Base-by-base conservation (phyloP, 176 grass and related monocot species). In the Saccharum officinarum region DNA sequence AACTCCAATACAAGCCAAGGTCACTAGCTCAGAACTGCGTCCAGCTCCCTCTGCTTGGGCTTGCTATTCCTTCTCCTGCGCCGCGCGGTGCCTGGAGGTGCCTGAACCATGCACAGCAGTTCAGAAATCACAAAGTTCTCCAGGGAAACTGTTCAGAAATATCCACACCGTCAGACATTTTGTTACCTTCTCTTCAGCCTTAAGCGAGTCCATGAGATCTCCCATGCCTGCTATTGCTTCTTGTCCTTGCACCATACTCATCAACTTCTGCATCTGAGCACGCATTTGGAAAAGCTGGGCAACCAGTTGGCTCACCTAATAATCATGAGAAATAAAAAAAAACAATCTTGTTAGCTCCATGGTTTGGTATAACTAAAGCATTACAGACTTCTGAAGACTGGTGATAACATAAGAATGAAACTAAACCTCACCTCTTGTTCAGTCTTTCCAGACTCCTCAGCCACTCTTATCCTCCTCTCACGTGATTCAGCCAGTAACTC, bases 281-380 rank as follows among this genome's bases (percentile, higher is more conserved):
- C 97, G 93, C 97, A 98, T 95, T 86, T 95, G 86, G 80, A 98
- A 98, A 42, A 98, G 86, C 73, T 95, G 93, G 11, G 93, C 92
- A 20, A 98, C 92, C 36, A 98, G 40, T 86, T 98, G 97, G 64
- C 97, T 91, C 71, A 98, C 97, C 97, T 98, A 73, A 88, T 49
- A 33, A 52, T 54, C 50, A 72, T 61, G 11, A 78, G 1, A 42
- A 42, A 42, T 42, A 62, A 10, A 23, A 59, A 59, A 20, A 28
- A 28, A 60, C 71, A 68, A 67, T 67, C 47, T 8, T 38, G 73
- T 61, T 40, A 80, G 49, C 49, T 54, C 39, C 26, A 41, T 7
- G 8, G 36, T 83, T 45, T 12, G 39, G 59, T 67, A 37, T 49
- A 37, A 20, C 63, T 17, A 76, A 81, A 81, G 60, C 4, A 59